These are phyloP conservation scores for Paramarasmius palmivorus DNA, from an alignment of 1,284 basidiomycete genomes.

Conservation along the genomic window DNA sequence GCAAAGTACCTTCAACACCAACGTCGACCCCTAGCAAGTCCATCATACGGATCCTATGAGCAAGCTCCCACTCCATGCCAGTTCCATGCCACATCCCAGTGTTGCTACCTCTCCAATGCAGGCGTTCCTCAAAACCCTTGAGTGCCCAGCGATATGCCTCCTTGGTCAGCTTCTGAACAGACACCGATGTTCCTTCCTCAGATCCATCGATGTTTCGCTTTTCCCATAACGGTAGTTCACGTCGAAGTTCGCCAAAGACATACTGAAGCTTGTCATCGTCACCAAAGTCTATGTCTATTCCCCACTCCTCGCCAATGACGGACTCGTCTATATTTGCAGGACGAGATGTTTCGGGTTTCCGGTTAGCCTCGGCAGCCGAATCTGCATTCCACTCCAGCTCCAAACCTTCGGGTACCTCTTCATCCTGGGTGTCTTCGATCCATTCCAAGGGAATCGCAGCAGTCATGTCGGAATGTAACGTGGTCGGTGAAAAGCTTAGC, in stretches of 20 bases:
- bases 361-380: neutral
- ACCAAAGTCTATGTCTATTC: no score
- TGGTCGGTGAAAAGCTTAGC: constrained; percentile 50
- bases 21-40: constrained; percentile 21
- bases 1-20: constrained; percentile 25
- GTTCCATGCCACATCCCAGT: constrained; percentile 56
- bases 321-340: neutral
- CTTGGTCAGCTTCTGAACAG: neutral
- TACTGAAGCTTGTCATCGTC: no score
- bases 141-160: constrained; percentile 42
- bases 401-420: neutral
- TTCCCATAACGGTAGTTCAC: constrained; percentile 29
- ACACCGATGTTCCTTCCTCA: neutral
- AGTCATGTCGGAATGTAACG: constrained; percentile 61
- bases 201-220: neutral
- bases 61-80: constrained; percentile 36
- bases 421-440: constrained; percentile 7
- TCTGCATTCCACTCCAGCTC: neutral
- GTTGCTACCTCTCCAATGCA: constrained; percentile 67
- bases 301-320: neutral
- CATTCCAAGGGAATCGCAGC: constrained; percentile 42
- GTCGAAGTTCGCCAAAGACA: no score
- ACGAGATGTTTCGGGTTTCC: neutral
- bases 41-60: constrained; percentile 34
- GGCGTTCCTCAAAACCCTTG: constrained; percentile 48